phyloP scores from a whole-genome alignment of 148 eudicot species.

The Rhododendron ovatum region DNA sequence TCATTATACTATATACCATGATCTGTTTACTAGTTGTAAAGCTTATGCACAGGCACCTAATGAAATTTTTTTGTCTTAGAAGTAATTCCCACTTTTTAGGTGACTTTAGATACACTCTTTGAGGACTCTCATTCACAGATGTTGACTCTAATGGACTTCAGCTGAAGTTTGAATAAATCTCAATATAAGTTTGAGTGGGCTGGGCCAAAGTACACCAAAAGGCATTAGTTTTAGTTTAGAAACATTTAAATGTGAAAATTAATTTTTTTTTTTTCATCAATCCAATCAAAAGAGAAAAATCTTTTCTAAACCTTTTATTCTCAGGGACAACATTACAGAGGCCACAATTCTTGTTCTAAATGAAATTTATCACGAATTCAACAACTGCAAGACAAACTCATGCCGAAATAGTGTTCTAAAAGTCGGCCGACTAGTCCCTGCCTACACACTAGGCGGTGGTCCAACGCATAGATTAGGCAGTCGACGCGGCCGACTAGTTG shows the following conservation, averaged over 20 bases:
- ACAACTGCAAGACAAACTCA: not conserved
- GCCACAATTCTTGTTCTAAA: not conserved
- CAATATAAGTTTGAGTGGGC: not conserved
- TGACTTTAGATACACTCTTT: constrained; percentile 14
- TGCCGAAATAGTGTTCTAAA: not conserved
- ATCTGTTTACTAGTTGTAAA: constrained; percentile 8
- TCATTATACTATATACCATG: constrained; percentile 5
- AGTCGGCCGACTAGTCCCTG: too few relatives aligned
- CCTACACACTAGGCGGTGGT: too few relatives aligned
- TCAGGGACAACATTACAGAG: not conserved
- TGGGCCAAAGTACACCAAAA: not conserved
- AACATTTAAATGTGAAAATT: not conserved
- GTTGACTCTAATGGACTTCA: not conserved
- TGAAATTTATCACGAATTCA: not conserved
- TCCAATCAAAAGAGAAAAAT: not conserved
- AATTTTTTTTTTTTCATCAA: not conserved
- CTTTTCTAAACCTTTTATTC: not conserved
- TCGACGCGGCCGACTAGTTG: too few relatives aligned
- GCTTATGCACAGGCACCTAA: not conserved
- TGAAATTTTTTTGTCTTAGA: constrained; percentile 5
- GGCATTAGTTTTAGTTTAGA: not conserved
- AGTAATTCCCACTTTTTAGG: not conserved
- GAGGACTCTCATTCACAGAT: not conserved
- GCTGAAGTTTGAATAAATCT: not conserved
- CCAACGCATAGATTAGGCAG: too few relatives aligned